Conservation (phyloP, 306 rosid genomes). For the Corylus americana region DNA sequence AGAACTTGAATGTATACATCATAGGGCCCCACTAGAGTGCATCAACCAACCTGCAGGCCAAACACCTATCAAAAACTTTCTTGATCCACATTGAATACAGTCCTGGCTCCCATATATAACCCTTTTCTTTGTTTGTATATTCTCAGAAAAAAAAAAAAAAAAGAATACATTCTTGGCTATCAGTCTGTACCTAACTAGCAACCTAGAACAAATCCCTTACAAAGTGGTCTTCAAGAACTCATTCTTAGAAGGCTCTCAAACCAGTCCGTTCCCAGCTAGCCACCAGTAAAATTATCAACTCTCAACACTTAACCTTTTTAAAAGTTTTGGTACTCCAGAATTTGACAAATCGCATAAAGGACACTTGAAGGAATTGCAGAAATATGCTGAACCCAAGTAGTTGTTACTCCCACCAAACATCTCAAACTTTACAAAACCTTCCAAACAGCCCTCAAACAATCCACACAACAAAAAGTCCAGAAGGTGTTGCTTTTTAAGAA, state of each 20-base stretch:
- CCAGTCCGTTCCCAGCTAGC: not conserved
- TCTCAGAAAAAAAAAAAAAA: too few relatives aligned
- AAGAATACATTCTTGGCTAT: not conserved
- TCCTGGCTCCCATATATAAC: too few relatives aligned
- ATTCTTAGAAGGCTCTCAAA: not conserved
- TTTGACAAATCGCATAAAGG: not conserved
- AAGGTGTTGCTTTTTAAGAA: not conserved
- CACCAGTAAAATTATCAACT: not conserved
- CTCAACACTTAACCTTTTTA: not conserved
- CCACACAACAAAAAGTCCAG: slow-evolving; percentile 1
- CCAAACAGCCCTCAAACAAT: not conserved
- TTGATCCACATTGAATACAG: not conserved
- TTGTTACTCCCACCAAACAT: not conserved
- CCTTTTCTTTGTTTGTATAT: too few relatives aligned
- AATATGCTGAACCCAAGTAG: not conserved
- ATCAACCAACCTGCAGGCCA: not conserved
- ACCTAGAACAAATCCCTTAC: not conserved
- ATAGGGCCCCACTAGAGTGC: not conserved
- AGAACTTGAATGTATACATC: not conserved
- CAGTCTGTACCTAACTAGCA: not conserved
- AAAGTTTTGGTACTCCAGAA: not conserved
- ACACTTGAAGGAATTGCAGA: not conserved
- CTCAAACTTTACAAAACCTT: slow-evolving; percentile 1
- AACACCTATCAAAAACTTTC: not conserved
- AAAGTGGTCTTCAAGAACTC: not conserved